Base-by-base conservation (phyloP, 2,329 filamentous ascomycete species). In the Pseudomassariella vexata region DNA sequence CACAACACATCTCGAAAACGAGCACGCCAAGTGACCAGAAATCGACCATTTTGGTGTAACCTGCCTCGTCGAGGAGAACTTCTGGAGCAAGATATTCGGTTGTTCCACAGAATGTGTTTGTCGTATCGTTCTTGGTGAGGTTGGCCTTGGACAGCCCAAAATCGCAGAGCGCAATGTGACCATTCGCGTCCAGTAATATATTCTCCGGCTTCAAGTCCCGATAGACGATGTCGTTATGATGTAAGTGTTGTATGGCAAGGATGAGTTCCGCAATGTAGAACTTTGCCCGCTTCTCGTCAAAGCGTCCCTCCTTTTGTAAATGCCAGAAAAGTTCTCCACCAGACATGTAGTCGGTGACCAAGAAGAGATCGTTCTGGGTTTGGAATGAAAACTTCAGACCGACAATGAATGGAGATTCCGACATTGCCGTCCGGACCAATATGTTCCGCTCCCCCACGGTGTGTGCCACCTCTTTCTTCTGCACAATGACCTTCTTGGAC, bases 271-370 rank as follows among this genome's bases (percentile, higher is more conserved):
- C 92, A 56, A 96, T 96, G 64, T 98, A 98, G 57, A 98, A 98
- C 62, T 96, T 96, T 45, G 92, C 92, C 16, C 92, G 79, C 49
- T 81, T 84, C 65, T 96, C 92, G 45, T 92, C 83, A 59, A 98
- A 98, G 19, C 90, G 83, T 30, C 90, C 90, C 56, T 96, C 92
- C 55, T 94, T 94, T 56, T 98, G 92, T 37, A 98, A 64, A 66
- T 98, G 92, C 90, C 92, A 98, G 62, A 98, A 98, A 2, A 98
- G 70, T 60, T 98, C 92, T 36, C 92, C 92, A 23, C 92, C 92
- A 11, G 92, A 98, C 92, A 98, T 96, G 66, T 95, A 98, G 56
- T 96, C 92, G 5, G 92, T 96, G 10, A 98, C 92, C n/a, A 98
- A 72, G 56, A 96, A 96, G 2, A 98, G 75, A 58, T 98, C 92